Evolutionary conservation across 192 early-diverging fungal genomes (phyloP).

Genomic region (Entomortierella parvispora): DNA sequence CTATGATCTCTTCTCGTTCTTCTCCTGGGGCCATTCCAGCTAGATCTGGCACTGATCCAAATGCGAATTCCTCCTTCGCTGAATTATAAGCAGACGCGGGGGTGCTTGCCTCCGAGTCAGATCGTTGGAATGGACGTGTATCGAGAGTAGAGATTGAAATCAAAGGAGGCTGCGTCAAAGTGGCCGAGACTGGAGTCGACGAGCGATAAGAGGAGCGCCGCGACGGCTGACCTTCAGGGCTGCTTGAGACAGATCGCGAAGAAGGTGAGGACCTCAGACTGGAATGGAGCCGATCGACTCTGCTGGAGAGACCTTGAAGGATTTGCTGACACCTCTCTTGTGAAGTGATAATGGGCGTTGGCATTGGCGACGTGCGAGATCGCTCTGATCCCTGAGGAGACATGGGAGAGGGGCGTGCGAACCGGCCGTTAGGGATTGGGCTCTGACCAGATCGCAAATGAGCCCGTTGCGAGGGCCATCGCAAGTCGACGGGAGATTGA

Average conservation of each 20-base stretch:
- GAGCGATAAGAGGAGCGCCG: too few species aligned
- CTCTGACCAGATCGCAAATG: neutral
- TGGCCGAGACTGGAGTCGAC: neutral
- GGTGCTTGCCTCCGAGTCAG: neutral
- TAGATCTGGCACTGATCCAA: neutral
- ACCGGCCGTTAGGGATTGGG: too few species aligned
- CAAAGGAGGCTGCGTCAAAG: neutral
- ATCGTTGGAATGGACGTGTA: too few species aligned
- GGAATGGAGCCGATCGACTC: neutral
- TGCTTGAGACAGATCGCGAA: neutral
- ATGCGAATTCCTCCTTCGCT: slow-evolving; percentile 14
- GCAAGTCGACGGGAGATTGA: neutral
- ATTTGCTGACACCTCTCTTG: slow-evolving; percentile 12
- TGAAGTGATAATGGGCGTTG: slow-evolving; percentile 27
- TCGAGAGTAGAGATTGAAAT: neutral
- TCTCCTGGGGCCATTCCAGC: too few species aligned
- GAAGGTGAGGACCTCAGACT: neutral
- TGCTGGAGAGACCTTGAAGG: neutral
- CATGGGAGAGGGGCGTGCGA: too few species aligned
- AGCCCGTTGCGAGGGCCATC: neutral
- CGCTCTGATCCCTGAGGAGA: neutral
- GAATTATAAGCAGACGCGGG: slow-evolving; percentile 3
- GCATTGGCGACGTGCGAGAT: neutral
- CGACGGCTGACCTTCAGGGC: too few species aligned
- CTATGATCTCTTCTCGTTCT: too few species aligned